Evolutionary conservation across 768 basidiomycete genomes (phyloP), one percentile per base, ranked within the genome.

Genomic region (Chlorophyllum brunneum): DNA sequence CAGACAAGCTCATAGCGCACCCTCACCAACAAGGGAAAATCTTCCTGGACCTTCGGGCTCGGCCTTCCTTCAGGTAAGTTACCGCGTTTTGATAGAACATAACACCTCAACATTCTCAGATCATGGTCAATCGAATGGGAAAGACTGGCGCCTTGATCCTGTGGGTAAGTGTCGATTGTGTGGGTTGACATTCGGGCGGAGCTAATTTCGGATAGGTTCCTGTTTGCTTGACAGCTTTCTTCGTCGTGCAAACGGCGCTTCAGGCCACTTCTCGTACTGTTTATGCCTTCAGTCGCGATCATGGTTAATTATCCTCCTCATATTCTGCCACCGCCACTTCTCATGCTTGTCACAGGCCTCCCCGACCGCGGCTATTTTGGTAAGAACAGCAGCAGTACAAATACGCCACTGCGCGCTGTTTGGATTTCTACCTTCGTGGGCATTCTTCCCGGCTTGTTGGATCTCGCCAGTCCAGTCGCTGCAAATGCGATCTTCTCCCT

Each of bases 181-280:
- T 2, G 4, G 24, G 40, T 20, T 20, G 26, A 20, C 15, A 27
- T n/a, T 20, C 1, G 15, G 22, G 40, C 5, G 23, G 13, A 34
- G n/a, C 7, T 38, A 48, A 33, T 54, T 29, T 1, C 9, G 24
- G 11, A 18, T 46, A 85, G 84, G 74, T 74, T 11, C 83, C 86
- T 56, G 86, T 91, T 26, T 92, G 91, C 73, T 64, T 89, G 52
- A 90, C 91, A 13, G 92, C 92, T 0, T 93, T 92, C 72, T 90
- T 90, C 65, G 88, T 91, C 51, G 83, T 81, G 15, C 88, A 90
- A 66, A 85, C 81, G 11, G 84, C 89, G 9, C 75, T 91, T 5
- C 92, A 95, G 59, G 92, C 92, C 20, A 83, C 81, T 49, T 88
- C 89, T 3, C 78, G 92, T 31, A 87, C 88, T 0, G 73, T 92